Conservation (phyloP, 2,329 filamentous ascomycete species). For the Microsporum canis region DNA sequence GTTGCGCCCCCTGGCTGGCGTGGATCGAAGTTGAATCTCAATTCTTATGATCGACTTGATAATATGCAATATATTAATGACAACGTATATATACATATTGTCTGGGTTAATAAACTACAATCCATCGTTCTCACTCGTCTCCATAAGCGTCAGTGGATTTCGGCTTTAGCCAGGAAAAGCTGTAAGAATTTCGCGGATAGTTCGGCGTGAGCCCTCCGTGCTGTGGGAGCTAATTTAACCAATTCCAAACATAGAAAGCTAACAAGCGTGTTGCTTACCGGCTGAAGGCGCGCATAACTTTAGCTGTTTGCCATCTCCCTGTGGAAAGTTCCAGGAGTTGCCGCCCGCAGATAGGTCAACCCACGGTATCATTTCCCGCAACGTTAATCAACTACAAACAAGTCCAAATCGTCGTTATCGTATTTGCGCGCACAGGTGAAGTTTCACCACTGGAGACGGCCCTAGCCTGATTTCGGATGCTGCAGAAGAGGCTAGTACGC, state of each 20-base stretch:
- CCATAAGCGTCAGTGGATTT: not conserved
- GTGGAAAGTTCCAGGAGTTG: not conserved
- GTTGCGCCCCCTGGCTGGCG: not conserved
- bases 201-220: not conserved
- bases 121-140: not conserved
- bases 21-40: not conserved
- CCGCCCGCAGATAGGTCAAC: not conserved
- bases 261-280: not conserved
- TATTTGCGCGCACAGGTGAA: constrained; percentile 1
- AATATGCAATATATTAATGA: not conserved
- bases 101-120: not conserved
- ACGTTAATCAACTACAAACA: not conserved
- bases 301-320: not conserved
- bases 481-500: not conserved
- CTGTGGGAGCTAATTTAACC: constrained; percentile 1
- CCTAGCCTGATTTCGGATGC: constrained; percentile 1
- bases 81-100: not conserved
- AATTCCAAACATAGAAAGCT: constrained; percentile 1
- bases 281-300: not conserved
- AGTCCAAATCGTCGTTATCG: not conserved
- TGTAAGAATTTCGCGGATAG: not conserved
- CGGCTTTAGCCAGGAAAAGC: not conserved
- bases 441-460: constrained; percentile 1
- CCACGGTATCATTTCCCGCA: not conserved
- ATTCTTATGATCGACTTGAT: not conserved